Evolutionary conservation across 257 asterid species (phyloP).

Genomic region (Przewalskia tangutica): DNA sequence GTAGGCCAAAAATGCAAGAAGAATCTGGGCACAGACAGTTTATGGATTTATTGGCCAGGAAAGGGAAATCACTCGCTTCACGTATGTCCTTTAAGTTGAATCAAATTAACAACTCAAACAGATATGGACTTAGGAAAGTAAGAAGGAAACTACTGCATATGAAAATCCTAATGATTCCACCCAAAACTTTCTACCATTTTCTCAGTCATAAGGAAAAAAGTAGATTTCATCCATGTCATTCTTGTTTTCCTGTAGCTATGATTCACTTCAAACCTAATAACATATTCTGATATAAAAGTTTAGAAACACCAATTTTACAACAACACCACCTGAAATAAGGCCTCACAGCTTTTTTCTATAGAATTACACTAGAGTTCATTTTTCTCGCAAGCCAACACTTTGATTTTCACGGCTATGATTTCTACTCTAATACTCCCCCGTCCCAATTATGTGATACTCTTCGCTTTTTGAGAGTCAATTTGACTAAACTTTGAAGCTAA

Average conservation of each 20-base stretch:
- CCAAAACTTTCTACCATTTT: background rate
- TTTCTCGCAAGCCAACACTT: background rate
- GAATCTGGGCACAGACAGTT: background rate
- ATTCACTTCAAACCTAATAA: background rate
- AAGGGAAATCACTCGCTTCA: background rate
- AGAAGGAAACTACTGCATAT: background rate
- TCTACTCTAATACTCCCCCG: background rate
- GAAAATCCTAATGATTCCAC: background rate
- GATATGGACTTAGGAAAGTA: background rate
- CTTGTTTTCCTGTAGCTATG: background rate
- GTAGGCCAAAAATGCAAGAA: background rate
- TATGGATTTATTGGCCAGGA: background rate
- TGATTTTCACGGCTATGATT: background rate
- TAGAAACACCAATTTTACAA: background rate
- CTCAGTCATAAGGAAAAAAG: background rate
- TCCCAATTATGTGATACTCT: no score
- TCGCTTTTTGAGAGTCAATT: no score
- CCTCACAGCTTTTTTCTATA: background rate
- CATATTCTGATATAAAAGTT: background rate
- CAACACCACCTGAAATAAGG: background rate
- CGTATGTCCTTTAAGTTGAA: background rate
- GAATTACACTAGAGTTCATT: background rate
- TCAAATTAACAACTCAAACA: constrained; percentile 2
- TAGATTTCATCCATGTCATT: background rate
- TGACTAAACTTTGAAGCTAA: no score